Percentiles rank a stretch among this genome's conserved stretches.
Conservation (phyloP, 495 filamentous ascomycete genomes). For the Penicillium cinerascens region DNA sequence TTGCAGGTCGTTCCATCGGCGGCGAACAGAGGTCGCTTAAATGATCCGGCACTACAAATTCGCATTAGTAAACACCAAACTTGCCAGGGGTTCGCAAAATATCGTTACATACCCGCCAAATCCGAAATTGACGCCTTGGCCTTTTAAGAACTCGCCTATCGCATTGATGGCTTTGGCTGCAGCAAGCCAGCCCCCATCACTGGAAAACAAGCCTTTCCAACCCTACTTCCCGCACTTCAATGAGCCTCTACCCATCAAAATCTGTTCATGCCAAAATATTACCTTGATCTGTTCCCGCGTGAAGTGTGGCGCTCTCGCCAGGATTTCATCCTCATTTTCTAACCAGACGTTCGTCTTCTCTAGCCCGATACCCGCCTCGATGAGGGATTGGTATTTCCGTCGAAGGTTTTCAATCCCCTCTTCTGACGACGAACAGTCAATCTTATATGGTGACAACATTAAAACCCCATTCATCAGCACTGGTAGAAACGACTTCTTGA, state of each 20-base stretch:
- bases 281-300: constrained; percentile 16
- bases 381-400: constrained; percentile 10
- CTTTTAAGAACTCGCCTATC: constrained; percentile 9
- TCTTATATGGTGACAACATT: constrained; percentile 5
- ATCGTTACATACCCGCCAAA: constrained; percentile 12
- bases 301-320: constrained; percentile 7
- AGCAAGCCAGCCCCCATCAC: constrained; percentile 20
- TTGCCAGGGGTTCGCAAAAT: background rate
- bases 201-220: constrained; percentile 16
- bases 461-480: no score
- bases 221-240: constrained; percentile 1
- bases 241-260: background rate
- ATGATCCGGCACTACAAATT: constrained; percentile 12
- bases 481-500: background rate
- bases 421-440: constrained; percentile 19
- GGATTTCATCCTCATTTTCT: constrained; percentile 11
- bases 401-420: constrained; percentile 12
- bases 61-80: background rate
- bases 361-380: constrained; percentile 14
- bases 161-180: constrained; percentile 23
- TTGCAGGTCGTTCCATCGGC: constrained; percentile 15
- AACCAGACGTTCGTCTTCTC: constrained; percentile 17
- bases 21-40: constrained; percentile 13
- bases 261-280: background rate
- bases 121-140: constrained; percentile 14